Evolutionary conservation across 2,329 filamentous ascomycete genomes (phyloP), one percentile per base, ranked within the genome.

Genomic region (Diaporthe vexans): DNA sequence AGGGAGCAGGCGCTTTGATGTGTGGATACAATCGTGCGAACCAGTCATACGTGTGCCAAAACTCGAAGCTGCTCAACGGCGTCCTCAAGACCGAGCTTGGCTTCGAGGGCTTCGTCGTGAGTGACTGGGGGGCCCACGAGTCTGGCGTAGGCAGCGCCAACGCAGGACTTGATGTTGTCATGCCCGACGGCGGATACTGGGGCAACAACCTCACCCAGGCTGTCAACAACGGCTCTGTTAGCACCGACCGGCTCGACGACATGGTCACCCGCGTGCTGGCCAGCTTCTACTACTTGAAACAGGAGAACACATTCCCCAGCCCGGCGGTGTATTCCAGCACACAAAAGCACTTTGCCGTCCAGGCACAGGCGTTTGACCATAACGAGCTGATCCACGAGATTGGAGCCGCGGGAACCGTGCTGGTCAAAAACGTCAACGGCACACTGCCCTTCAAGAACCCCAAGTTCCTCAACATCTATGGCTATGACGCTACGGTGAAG

Each of bases 141-240:
- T 84, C 89, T 0, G 92, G 92, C 46, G 88, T 93, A 10, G 87
- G 87, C 1, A 88, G 88, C 6, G 87, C 92, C 1, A 83, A 91
- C 69, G 91, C 92, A 2, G 94, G 93, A 29, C 81, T 95, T 40
- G 93, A 95, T 79, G 90, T 94, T 88, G 89, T 88, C 13, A 94
- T 95, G 93, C 92, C 92, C 0, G 82, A 76, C 8, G 81, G 79
- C 0, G 71, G 75, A 0, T 84, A 82, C 40, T 76, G 72, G 72
- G 74, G 87, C 21, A 77, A 80, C 5, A 93, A 94, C 35, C 86
- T 94, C 0, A 84, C 86, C 0, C 81, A 86, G 5, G 89, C 91
- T 0, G 88, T 94, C 17, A 84, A 84, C 11, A 92, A 93, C 76
- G 91, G 91, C 1, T 88, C 88, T 0, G 82, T 94, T 0, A 83